Conservation (phyloP, 352 stramenopile species). For the Pythium myriotylum region DNA sequence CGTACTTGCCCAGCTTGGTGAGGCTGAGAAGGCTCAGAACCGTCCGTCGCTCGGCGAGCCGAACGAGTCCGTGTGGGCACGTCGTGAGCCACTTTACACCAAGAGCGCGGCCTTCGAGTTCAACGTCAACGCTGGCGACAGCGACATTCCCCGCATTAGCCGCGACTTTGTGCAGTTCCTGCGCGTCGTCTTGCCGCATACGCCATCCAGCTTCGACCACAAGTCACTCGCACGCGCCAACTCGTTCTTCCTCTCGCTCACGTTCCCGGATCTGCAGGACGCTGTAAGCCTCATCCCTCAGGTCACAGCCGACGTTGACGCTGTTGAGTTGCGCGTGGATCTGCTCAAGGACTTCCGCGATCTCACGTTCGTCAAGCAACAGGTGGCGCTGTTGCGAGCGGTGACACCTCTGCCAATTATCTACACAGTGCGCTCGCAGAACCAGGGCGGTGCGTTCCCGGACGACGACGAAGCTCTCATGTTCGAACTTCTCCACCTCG, state of each 20-base stretch:
- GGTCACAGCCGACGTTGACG: constrained; percentile 89
- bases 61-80: constrained; percentile 60
- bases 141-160: constrained; percentile 57
- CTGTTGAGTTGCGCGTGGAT: constrained; percentile 96
- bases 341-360: constrained; percentile 70
- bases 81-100: constrained; percentile 58
- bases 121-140: constrained; percentile 55
- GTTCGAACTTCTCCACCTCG: constrained; percentile 88
- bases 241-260: constrained; percentile 84
- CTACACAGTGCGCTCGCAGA: constrained; percentile 94
- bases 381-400: constrained; percentile 78
- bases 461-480: constrained; percentile 88
- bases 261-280: constrained; percentile 62
- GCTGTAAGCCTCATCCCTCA: constrained; percentile 47
- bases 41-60: constrained; percentile 65
- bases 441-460: constrained; percentile 94
- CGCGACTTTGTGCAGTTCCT: constrained; percentile 78
- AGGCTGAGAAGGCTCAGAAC: constrained; percentile 36
- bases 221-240: constrained; percentile 45
- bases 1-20: constrained; percentile 64
- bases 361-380: constrained; percentile 64
- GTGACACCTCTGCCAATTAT: constrained; percentile 94
- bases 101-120: constrained; percentile 64
- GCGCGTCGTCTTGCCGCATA: constrained; percentile 49
- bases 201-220: constrained; percentile 56